Evolutionary conservation across 2,329 filamentous ascomycete genomes (phyloP).

Genomic region (Penicillium sp.): DNA sequence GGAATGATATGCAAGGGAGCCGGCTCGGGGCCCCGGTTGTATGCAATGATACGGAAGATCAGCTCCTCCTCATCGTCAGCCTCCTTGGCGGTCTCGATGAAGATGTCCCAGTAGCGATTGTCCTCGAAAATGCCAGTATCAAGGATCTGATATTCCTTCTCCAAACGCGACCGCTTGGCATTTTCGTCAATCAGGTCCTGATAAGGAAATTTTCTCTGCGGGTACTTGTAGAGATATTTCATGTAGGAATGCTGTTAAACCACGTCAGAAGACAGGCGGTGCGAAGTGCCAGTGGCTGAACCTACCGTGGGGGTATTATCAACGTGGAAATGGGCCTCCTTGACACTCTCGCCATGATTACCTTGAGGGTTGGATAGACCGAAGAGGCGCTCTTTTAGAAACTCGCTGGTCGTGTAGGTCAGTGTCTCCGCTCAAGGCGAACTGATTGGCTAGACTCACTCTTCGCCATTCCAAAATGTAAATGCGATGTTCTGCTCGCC

Average conservation of each 20-base stretch:
- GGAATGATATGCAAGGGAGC: slow-evolving; percentile 90
- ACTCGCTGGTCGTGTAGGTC: slow-evolving; percentile 57
- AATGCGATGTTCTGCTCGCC: slow-evolving; percentile 89
- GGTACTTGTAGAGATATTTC: slow-evolving; percentile 98
- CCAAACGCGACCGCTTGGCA: slow-evolving; percentile 66
- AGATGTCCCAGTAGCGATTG: slow-evolving; percentile 91
- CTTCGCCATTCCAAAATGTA: slow-evolving; percentile 96
- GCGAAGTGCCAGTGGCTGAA: background rate
- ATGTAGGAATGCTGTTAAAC: slow-evolving; percentile 80
- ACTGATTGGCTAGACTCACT: slow-evolving; percentile 53
- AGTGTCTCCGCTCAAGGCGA: background rate
- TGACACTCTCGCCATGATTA: slow-evolving; percentile 95
- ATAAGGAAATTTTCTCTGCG: slow-evolving; percentile 87
- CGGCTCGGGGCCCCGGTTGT: slow-evolving; percentile 87
- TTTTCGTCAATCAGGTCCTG: slow-evolving; percentile 82
- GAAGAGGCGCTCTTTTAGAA: slow-evolving; percentile 91
- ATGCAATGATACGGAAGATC: slow-evolving; percentile 89
- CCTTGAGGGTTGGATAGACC: slow-evolving; percentile 94
- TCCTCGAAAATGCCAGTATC: slow-evolving; percentile 88
- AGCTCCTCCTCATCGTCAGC: slow-evolving; percentile 86
- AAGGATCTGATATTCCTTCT: slow-evolving; percentile 85
- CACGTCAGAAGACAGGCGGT: background rate
- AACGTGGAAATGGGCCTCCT: slow-evolving; percentile 92
- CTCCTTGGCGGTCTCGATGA: slow-evolving; percentile 94
- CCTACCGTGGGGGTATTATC: slow-evolving; percentile 78